Evolutionary conservation across 2,329 filamentous ascomycete genomes (phyloP).

Genomic region (Didymella pinodella): DNA sequence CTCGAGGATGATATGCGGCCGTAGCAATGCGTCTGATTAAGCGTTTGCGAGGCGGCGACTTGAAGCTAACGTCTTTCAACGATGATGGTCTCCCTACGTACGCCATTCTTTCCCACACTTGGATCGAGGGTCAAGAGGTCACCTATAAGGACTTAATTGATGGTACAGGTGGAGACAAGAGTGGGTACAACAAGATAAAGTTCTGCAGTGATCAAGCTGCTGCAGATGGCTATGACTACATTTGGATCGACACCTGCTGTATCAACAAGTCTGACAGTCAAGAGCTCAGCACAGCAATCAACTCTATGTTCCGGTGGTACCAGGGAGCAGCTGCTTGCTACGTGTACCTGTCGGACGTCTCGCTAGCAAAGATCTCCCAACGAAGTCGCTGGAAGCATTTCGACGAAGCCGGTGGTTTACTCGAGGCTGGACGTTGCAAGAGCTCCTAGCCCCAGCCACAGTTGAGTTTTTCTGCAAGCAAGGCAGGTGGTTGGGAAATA

Average conservation of each 20-base stretch:
- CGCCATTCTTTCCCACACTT: slow-evolving; percentile 33
- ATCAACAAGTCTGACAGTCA: background rate
- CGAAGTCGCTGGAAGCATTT: background rate
- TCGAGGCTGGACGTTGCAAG: too few relatives aligned
- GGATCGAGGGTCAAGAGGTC: slow-evolving; percentile 28
- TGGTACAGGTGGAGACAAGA: slow-evolving; percentile 23
- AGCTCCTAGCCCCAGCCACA: background rate
- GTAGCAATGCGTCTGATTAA: background rate
- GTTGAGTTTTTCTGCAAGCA: background rate
- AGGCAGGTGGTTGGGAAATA: background rate
- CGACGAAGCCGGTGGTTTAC: background rate
- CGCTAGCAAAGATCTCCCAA: background rate
- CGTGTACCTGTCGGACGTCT: background rate
- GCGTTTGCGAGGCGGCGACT: background rate
- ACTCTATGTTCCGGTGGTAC: background rate
- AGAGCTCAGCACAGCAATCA: background rate
- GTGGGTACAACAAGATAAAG: slow-evolving; percentile 19
- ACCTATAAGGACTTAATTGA: slow-evolving; percentile 26
- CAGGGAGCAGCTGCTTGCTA: background rate
- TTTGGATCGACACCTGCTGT: background rate
- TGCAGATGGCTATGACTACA: background rate
- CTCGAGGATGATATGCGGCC: background rate
- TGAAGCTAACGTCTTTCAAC: slow-evolving; percentile 5
- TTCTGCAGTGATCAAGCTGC: background rate
- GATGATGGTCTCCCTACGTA: slow-evolving; percentile 3